These are phyloP conservation scores for Naumovozyma baii DNA, from an alignment of 805 yeast genomes.

Conservation along the genomic window DNA sequence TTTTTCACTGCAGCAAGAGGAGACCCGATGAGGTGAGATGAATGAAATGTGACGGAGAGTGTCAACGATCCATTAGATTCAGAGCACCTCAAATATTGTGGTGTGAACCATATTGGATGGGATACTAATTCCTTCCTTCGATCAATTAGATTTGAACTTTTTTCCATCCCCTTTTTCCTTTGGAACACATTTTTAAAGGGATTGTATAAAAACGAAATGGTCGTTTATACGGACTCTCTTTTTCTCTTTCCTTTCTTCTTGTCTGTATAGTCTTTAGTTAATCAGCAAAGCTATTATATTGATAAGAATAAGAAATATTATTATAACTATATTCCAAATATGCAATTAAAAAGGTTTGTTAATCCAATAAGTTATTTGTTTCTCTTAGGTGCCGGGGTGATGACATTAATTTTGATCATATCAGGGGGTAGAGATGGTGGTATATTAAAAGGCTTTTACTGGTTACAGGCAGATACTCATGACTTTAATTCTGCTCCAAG, in stretches of 20 bases:
- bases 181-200: neutral
- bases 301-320: too few relatives aligned
- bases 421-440: slow-evolving; percentile 50
- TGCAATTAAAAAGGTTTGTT: slow-evolving; percentile 24
- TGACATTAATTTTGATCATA: slow-evolving; percentile 54
- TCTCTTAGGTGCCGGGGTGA: slow-evolving; percentile 39
- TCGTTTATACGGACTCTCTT: neutral
- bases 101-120: too few relatives aligned
- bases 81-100: too few relatives aligned
- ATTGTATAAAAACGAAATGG: neutral
- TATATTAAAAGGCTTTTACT: slow-evolving; percentile 59
- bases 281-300: too few relatives aligned
- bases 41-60: too few relatives aligned
- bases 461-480: slow-evolving; percentile 69
- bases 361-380: slow-evolving; percentile 28
- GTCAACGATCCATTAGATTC: too few relatives aligned
- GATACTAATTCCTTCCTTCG: too few relatives aligned
- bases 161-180: neutral
- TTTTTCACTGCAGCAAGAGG: neutral
- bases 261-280: too few relatives aligned
- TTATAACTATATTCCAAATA: slow-evolving; percentile 5
- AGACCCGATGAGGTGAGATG: too few relatives aligned
- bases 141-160: too few relatives aligned
- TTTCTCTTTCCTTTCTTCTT: too few relatives aligned
- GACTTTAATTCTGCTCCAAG: slow-evolving; percentile 35